These are phyloP conservation scores for Coix lacrymajobi DNA, from an alignment of 176 grass and related monocot species.

Conservation along the genomic window DNA sequence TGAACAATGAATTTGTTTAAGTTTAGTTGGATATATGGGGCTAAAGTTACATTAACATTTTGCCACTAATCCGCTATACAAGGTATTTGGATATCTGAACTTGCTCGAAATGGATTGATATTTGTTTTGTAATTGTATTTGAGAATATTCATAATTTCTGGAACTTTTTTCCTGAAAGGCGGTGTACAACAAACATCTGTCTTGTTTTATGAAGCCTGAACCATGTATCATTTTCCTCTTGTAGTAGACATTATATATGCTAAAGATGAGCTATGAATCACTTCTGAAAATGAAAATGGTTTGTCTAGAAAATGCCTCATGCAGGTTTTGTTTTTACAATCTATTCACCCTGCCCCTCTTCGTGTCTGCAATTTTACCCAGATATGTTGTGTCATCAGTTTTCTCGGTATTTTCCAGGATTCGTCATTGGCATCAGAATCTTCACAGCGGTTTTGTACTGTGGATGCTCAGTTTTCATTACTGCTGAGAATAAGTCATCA, in stretches of 20 bases:
- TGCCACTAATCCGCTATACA: not conserved
- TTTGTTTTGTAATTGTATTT: not conserved
- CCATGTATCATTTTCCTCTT: constrained; percentile 1
- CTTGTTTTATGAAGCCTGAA: constrained; percentile 9
- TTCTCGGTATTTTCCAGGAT: constrained; percentile 43
- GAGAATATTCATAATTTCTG: not conserved
- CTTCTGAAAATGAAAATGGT: not conserved
- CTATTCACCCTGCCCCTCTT: not conserved
- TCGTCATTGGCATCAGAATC: constrained; percentile 56
- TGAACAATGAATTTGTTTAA: not conserved
- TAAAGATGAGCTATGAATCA: not conserved
- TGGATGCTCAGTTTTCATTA: constrained; percentile 86
- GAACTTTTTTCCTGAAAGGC: not conserved
- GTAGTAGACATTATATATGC: not conserved
- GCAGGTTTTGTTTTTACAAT: constrained; percentile 7
- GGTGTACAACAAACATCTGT: not conserved
- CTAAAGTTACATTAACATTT: not conserved
- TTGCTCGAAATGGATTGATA: not conserved
- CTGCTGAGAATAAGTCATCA: constrained; percentile 84
- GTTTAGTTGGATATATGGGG: not conserved
- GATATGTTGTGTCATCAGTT: constrained; percentile 15
- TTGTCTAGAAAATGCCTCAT: constrained; percentile 1
- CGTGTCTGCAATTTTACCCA: not conserved
- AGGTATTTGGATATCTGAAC: not conserved
- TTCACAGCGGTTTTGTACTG: constrained; percentile 63